Evolutionary conservation across 176 grass and related monocot genomes (phyloP).

Genomic region (Triticum dicoccoides): DNA sequence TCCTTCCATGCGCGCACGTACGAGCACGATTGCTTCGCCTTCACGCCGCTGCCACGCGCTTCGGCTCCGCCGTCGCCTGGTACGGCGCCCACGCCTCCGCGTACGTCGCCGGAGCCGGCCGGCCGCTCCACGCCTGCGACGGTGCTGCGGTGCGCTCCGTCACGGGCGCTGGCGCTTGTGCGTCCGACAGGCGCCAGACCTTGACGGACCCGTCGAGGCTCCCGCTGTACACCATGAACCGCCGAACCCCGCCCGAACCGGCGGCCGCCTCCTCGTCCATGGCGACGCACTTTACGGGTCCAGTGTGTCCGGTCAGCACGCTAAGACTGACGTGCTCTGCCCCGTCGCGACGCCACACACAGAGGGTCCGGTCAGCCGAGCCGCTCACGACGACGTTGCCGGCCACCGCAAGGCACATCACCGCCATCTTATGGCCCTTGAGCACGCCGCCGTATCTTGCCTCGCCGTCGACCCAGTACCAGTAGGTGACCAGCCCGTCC

Average conservation of each 20-base stretch:
- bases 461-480: constrained; percentile 28
- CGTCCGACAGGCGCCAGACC: neutral
- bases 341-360: constrained; percentile 52
- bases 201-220: constrained; percentile 50
- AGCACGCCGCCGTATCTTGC: constrained; percentile 15
- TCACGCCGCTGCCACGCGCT: constrained; percentile 23
- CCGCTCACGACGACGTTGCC: constrained; percentile 58
- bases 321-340: constrained; percentile 12
- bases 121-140: neutral
- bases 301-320: constrained; percentile 48
- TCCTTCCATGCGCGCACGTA: neutral
- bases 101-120: neutral
- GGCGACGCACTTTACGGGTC: constrained; percentile 64
- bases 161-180: neutral
- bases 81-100: neutral
- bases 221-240: constrained; percentile 55
- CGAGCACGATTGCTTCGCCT: neutral
- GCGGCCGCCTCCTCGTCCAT: constrained; percentile 30
- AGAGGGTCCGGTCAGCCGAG: constrained; percentile 54
- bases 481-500: constrained; percentile 55
- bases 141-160: neutral
- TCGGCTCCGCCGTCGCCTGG: neutral
- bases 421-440: constrained; percentile 31
- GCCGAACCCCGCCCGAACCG: neutral
- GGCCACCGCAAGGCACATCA: constrained; percentile 59